phyloP scores from a whole-genome alignment of 176 grass and related monocot genomes.

The Paspalum vaginatum region DNA sequence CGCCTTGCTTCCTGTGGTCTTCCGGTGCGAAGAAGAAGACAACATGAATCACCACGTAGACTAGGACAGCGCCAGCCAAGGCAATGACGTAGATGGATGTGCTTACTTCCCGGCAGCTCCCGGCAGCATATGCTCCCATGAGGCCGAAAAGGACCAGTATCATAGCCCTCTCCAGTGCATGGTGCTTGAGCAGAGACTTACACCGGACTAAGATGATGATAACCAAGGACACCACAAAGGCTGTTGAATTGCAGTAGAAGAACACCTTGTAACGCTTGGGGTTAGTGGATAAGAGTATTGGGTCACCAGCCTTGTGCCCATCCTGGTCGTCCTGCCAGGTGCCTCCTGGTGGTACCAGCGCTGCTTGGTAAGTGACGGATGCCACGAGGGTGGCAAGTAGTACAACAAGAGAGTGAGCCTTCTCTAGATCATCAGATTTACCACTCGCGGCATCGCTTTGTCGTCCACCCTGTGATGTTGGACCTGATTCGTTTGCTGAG shows the following conservation, averaged over 20 bases:
- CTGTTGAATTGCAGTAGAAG: constrained; percentile 3
- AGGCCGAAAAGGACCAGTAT: constrained; percentile 17
- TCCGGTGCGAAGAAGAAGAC: background rate
- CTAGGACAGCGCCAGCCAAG: background rate
- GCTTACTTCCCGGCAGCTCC: background rate
- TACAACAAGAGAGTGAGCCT: background rate
- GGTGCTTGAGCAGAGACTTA: background rate
- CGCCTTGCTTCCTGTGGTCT: background rate
- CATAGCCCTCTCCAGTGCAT: constrained; percentile 2
- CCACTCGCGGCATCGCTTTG: too few species aligned
- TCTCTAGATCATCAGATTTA: too few species aligned
- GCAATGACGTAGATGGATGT: constrained; percentile 30
- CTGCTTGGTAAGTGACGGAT: constrained; percentile 36
- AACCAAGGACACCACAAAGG: background rate
- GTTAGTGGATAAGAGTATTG: constrained; percentile 11
- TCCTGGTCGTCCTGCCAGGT: constrained; percentile 22
- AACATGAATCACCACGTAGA: background rate
- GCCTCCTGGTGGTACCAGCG: constrained; percentile 30
- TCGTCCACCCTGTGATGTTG: background rate
- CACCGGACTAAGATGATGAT: constrained; percentile 32
- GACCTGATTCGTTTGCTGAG: background rate
- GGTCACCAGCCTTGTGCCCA: background rate
- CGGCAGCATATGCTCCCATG: constrained; percentile 26
- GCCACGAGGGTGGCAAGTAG: constrained; percentile 32
- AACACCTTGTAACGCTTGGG: constrained; percentile 2